Base-by-base conservation (phyloP, 2,329 filamentous ascomycete species). In the Aspergillus floridensis region DNA sequence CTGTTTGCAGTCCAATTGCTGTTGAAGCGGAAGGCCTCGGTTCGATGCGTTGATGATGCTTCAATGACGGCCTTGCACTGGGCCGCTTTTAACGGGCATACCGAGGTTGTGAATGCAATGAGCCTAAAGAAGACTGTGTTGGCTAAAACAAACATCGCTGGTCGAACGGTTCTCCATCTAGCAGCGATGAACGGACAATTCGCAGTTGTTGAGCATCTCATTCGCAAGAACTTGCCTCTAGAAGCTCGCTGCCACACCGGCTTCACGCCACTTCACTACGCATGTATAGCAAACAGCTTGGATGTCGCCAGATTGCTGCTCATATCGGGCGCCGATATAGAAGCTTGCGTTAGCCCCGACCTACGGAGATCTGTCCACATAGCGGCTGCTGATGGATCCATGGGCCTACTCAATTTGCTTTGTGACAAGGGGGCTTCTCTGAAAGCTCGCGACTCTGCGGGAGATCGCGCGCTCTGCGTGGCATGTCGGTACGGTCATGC, bases 11-110 rank as follows among this genome's bases (percentile, higher is more conserved):
- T 70, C 6, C 63, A 71, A 26, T 63, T 70, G 53, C 66, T 77
- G 5, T 49, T 77, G 5, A 70, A 71, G 48, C 68, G 65, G 49
- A 75, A 70, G 56, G 73, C 74, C 1, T 71, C 67, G 5, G 52
- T 58, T 7, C 66, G 66, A 49, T 61, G 61, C 41, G 59, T 60
- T 1, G 74, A 73, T 53, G 72, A 77, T 51, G 66, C 63, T 16
- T 70, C 67, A 5, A 77, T 76, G 74, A 75, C 72, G 8, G 69
- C 73, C 0, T 53, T 77, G 21, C 75, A 77, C 53, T 76, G 74
- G 74, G 75, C 75, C 26, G 68, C 70, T 6, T 75, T 68, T 58
- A 75, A 75, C 52, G 75, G 74, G 1, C 74, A 77, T 53, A 65
- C 68, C n/a, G 73, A 77, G 26, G 66, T 73, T 19, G 71, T 77